Conservation (phyloP, 2,329 filamentous ascomycete genomes). For the Chrysosporium keratinophilum region DNA sequence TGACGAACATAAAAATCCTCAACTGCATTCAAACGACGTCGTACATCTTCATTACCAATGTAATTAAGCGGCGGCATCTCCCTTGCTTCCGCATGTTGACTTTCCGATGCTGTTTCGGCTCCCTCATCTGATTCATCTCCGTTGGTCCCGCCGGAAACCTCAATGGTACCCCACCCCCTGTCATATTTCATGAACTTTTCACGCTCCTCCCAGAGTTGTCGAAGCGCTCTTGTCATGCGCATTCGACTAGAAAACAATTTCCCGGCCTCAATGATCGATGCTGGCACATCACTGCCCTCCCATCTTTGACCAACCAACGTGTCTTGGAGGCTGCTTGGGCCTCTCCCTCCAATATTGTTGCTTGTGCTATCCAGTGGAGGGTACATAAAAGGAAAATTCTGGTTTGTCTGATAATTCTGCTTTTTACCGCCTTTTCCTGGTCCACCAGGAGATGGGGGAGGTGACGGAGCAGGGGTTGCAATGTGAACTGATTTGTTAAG, state of each 20-base stretch:
- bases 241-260: slow-evolving; percentile 83
- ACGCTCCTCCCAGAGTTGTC: slow-evolving; percentile 89
- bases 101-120: slow-evolving; percentile 17
- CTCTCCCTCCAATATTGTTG: slow-evolving; percentile 84
- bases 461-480: slow-evolving; percentile 92
- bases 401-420: slow-evolving; percentile 98
- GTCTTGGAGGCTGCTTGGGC: slow-evolving; percentile 57
- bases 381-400: slow-evolving; percentile 97
- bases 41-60: slow-evolving; percentile 31
- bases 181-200: slow-evolving; percentile 88
- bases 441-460: slow-evolving; percentile 79
- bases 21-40: slow-evolving; percentile 57
- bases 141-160: slow-evolving; percentile 24
- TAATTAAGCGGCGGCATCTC: slow-evolving; percentile 20
- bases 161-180: slow-evolving; percentile 64
- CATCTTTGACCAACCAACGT: slow-evolving; percentile 63
- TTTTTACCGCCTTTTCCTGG: slow-evolving; percentile 93
- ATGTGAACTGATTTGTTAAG: slow-evolving; percentile 95
- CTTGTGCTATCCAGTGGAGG: slow-evolving; percentile 81
- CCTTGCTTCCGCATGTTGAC: slow-evolving; percentile 7
- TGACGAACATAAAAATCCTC: slow-evolving; percentile 73
- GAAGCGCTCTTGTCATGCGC: slow-evolving; percentile 79
- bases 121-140: slow-evolving; percentile 27
- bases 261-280: slow-evolving; percentile 89
- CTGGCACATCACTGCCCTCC: slow-evolving; percentile 81